Evolutionary conservation across 805 yeast species (phyloP), one percentile per base, ranked within the genome.

Genomic region (Schizosaccharomyces octosporus): DNA sequence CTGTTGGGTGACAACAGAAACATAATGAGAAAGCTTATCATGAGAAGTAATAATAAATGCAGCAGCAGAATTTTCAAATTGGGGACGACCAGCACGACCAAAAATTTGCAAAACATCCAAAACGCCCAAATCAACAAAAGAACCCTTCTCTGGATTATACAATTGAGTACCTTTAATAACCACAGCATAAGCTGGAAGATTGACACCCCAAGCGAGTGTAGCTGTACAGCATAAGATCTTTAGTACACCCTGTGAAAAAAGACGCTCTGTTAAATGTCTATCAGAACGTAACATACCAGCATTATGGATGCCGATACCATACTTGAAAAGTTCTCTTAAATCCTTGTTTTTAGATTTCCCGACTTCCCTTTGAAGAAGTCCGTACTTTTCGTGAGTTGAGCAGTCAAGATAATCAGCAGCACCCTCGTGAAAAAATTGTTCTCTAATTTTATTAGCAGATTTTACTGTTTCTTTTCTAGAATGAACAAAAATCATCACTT

Each of bases 41-140:
- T 78, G 76, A 0, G 95, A 77, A 0, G 98, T 93, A 69, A 93
- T 82, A 59, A 93, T 73, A 29, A 88, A 81, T 75, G 97, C 97
- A 2, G 90, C 86, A 76, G 98, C 99, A 68, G 79, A 83, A 62
- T 80, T 80, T 66, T 90, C 95, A 71, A 81, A 93, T 67, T 94
- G 98, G 0, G 99, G 99, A 72, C 99, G 81, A 73, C 99, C 99
- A 32, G 98, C 98, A 75, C 99, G 85, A 66, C 99, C 99, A 73
- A 93, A 93, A 65, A 93, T 93, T 74, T 93, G 99, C 64, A 94
- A 85, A 48, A 93, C 95, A 73, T 93, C 99, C 0, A 96, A 85
- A 19, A 93, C 90, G 1, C 97, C 97, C 48, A 94, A 74, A 69
- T 93, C 98, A 1, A 84, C 80, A 68, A 82, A 87, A 0, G 98